Evolutionary conservation across 2,329 filamentous ascomycete species (phyloP), one percentile per base, ranked within the genome.

Genomic region (Colletotrichum gigasporum): DNA sequence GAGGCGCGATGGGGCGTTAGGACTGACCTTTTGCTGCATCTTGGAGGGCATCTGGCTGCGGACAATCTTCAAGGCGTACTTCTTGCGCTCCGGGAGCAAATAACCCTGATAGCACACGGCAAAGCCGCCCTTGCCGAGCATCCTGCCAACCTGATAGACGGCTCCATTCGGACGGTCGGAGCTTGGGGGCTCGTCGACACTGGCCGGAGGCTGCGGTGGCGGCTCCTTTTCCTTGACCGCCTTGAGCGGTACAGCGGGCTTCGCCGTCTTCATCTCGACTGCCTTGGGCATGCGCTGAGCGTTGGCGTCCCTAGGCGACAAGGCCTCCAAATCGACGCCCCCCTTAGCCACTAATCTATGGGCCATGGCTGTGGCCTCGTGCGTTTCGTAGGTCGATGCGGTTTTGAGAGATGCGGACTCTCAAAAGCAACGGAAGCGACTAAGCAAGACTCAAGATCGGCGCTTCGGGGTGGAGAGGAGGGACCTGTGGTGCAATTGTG

Each of bases 41-140:
- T 94, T 94, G 63, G 87, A 81, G 7, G 91, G 90, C 91, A 94
- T 94, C 73, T 90, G 87, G 71, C 90, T 92, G 80, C 90, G 92
- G 73, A 95, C 92, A 73, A 95, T 93, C 81, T 95, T 95, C 71
- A 95, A 82, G 44, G 92, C 92, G 74, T 89, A 91, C 69, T 85
- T 85, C 72, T 90, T 88, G 71, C 86, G 90, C 5, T 87, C 87
- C 10, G 89, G 87, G 54, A 87, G 82, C 57, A 91, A 79, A 69
- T 90, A 87, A 48, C 90, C 91, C 70, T 89, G 87, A 73, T 94
- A 91, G 79, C 91, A 94, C 66, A 94, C 91, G 68, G 92, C 92
- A 73, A 95, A 95, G 9, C 92, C 92, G 47, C 92, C 92, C 78
- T 93, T 94, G 24, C 92, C 92, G 62, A 95, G 82, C 73, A 92